These are phyloP conservation scores for Capsaspora owczarzaki DNA, from an alignment of 78 protist species.

Conservation along the genomic window DNA sequence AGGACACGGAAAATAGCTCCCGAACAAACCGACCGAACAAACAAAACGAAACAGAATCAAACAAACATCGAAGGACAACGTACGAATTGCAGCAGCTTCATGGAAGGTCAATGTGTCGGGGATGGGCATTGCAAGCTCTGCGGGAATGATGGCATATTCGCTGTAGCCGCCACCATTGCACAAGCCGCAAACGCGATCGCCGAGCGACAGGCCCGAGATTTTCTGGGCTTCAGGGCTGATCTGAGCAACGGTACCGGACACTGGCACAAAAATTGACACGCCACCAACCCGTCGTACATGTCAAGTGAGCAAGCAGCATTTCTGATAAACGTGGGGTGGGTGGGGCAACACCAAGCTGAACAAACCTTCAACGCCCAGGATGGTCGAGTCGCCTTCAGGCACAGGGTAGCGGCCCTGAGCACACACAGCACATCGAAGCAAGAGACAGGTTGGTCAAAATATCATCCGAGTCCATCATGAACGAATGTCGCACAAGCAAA, in stretches of 20 bases:
- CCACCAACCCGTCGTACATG: no score
- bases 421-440: not conserved
- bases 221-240: not conserved
- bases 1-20: not conserved
- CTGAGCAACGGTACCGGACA: conserved; percentile 13
- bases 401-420: conserved; percentile 12
- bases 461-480: no score
- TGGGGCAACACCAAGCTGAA: not conserved
- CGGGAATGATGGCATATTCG: conserved; percentile 5
- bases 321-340: no score
- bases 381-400: conserved; percentile 14
- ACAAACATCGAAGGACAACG: no score
- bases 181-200: conserved; percentile 22
- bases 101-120: not conserved
- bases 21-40: no score
- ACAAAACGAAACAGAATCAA: no score
- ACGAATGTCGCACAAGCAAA: no score
- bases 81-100: conserved; percentile 12
- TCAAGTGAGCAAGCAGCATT: no score
- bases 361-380: conserved; percentile 27
- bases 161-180: conserved; percentile 36
- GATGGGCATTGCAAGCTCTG: not conserved
- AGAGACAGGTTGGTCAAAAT: not conserved
- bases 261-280: no score
- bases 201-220: not conserved